Evolutionary conservation across 345 rosid genomes (phyloP).

Genomic region (Melaleuca alternifolia): DNA sequence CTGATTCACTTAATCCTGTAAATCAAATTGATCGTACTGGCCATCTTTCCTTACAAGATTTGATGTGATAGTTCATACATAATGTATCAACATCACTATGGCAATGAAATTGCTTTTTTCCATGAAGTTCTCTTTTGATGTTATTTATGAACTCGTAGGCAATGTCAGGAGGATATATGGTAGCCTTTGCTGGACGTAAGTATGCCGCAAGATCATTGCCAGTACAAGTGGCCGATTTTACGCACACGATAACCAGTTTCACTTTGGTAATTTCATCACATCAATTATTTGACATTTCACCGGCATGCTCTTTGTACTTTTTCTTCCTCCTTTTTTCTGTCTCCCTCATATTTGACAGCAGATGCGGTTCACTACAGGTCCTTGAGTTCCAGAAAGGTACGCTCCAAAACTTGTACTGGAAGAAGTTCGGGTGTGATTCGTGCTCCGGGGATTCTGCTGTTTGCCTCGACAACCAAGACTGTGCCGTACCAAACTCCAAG

Average conservation of each 20-base stretch:
- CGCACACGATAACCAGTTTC: conserved; percentile 62
- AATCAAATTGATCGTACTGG: neutral
- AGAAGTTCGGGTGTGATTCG: conserved; percentile 59
- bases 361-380: conserved; percentile 29
- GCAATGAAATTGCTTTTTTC: neutral
- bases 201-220: conserved; percentile 91
- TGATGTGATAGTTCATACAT: neutral
- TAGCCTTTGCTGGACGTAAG: conserved; percentile 85
- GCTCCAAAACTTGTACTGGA: conserved; percentile 68
- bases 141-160: conserved; percentile 18
- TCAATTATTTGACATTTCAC: neutral
- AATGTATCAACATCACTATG: neutral
- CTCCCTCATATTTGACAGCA: neutral
- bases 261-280: conserved; percentile 48
- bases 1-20: neutral
- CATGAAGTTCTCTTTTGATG: neutral
- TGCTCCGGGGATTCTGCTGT: conserved; percentile 32
- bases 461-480: conserved; percentile 53
- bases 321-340: neutral
- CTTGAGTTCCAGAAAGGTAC: conserved; percentile 79
- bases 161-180: conserved; percentile 64
- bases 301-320: neutral
- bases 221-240: conserved; percentile 46
- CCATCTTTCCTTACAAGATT: neutral
- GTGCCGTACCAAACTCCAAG: conserved; percentile 50